Conservation (phyloP, 2,329 filamentous ascomycete genomes). For the Fragosphaeria purpurea region DNA sequence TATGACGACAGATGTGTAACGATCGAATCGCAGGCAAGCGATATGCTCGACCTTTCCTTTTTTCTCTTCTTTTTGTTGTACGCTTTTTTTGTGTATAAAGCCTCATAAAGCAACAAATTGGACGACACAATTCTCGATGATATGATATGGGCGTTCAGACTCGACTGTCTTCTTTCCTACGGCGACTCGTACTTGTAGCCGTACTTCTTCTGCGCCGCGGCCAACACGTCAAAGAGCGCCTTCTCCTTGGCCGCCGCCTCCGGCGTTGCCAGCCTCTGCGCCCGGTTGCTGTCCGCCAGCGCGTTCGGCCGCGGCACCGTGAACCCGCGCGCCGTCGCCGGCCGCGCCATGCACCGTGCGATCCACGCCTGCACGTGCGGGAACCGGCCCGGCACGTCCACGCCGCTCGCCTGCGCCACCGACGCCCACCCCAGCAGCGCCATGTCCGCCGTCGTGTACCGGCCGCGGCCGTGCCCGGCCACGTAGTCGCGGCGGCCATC, state of each 20-base stretch:
- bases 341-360: conserved; percentile 46
- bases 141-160: neutral
- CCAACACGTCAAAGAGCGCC: conserved; percentile 23
- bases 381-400: conserved; percentile 55
- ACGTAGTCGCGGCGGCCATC: conserved; percentile 34
- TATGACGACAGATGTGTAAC: too few species aligned
- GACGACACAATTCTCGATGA: neutral
- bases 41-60: too few species aligned
- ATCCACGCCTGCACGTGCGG: conserved; percentile 59
- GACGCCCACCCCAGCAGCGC: conserved; percentile 61
- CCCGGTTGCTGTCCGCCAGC: conserved; percentile 29
- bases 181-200: conserved; percentile 37
- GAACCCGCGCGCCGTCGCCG: conserved; percentile 53
- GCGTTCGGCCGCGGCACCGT: conserved; percentile 41
- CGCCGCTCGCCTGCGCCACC: conserved; percentile 44
- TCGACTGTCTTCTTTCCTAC: conserved; percentile 12
- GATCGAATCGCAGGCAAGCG: too few species aligned
- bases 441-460: conserved; percentile 62
- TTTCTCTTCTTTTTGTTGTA: too few species aligned
- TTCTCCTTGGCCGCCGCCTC: conserved; percentile 35
- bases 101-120: neutral
- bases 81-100: too few species aligned
- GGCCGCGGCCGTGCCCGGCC: conserved; percentile 42
- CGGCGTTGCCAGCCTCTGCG: conserved; percentile 26
- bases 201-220: conserved; percentile 34